Percentiles rank a stretch among this genome's conserved stretches.
Conservation (phyloP, 345 rosid genomes). For the Luvunga scandens region DNA sequence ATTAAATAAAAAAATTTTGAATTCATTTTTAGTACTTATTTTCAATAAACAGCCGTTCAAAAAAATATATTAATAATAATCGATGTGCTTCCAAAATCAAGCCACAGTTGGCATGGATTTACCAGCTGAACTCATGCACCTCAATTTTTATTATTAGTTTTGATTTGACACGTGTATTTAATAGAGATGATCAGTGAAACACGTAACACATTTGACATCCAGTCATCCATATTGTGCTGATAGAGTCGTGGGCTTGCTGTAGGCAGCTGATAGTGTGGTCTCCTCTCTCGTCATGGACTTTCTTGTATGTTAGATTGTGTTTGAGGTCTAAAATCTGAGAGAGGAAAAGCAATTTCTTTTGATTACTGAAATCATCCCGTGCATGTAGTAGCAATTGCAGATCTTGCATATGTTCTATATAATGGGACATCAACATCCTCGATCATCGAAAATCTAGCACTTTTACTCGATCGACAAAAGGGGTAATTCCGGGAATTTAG, state of each 20-base stretch:
- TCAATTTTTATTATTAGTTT: too few species aligned
- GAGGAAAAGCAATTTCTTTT: neutral
- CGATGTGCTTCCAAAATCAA: too few species aligned
- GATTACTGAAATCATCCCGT: too few species aligned
- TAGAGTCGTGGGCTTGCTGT: neutral
- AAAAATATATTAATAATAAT: too few species aligned
- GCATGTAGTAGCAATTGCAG: neutral
- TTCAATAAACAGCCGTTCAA: too few species aligned
- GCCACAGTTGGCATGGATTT: too few species aligned
- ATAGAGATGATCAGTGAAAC: neutral
- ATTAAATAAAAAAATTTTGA: too few species aligned
- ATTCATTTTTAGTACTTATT: too few species aligned
- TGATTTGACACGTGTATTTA: neutral
- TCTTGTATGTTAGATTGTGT: neutral
- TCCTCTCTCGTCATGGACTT: neutral
- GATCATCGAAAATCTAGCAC: neutral
- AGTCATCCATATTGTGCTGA: neutral
- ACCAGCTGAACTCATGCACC: too few species aligned
- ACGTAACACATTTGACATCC: neutral
- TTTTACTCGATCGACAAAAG: slow-evolving; percentile 3
- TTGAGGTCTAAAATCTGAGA: neutral
- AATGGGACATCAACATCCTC: neutral
- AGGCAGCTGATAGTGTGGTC: neutral
- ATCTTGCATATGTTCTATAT: neutral
- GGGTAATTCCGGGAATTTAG: slow-evolving; percentile 14